Conservation (phyloP, 2,329 filamentous ascomycete species). For the Aspergillus puulaauensis region DNA sequence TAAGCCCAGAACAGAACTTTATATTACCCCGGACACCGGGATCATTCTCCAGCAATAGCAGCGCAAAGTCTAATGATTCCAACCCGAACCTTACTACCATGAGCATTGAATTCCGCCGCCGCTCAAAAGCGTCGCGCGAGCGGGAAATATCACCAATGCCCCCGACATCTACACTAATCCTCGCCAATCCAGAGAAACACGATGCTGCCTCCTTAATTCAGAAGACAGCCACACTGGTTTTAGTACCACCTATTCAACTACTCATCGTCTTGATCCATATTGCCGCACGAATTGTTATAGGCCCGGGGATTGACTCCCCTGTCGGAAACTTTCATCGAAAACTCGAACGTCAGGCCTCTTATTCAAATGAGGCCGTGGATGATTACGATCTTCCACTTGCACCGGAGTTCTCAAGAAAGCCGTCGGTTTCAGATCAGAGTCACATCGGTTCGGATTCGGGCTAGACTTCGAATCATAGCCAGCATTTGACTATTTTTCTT, state of each 20-base stretch:
- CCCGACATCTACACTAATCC: conserved; percentile 63
- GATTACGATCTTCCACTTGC: conserved; percentile 41
- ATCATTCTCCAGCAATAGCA: conserved; percentile 1
- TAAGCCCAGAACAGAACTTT: conserved; percentile 10
- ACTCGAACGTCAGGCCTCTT: conserved; percentile 15
- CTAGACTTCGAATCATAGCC: background rate
- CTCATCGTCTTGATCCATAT: conserved; percentile 78
- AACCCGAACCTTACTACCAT: conserved; percentile 29
- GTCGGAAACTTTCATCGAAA: conserved; percentile 17
- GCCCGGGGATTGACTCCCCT: conserved; percentile 25
- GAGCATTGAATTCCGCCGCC: conserved; percentile 48
- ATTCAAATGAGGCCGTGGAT: conserved; percentile 32
- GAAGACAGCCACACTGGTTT: conserved; percentile 73
- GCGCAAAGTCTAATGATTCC: conserved; percentile 26
- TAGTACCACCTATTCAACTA: conserved; percentile 78
- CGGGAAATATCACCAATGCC: conserved; percentile 67
- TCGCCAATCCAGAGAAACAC: conserved; percentile 49
- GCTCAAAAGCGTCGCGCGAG: conserved; percentile 56
- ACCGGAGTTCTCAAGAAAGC: conserved; percentile 20
- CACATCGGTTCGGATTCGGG: background rate
- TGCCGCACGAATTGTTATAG: conserved; percentile 67
- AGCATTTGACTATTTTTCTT: conserved; percentile 5
- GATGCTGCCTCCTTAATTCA: conserved; percentile 67
- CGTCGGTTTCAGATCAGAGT: conserved; percentile 22
- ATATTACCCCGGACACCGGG: background rate